Evolutionary conservation across 129 eudicot species (phyloP).

Genomic region (Centaurea solstitialis): DNA sequence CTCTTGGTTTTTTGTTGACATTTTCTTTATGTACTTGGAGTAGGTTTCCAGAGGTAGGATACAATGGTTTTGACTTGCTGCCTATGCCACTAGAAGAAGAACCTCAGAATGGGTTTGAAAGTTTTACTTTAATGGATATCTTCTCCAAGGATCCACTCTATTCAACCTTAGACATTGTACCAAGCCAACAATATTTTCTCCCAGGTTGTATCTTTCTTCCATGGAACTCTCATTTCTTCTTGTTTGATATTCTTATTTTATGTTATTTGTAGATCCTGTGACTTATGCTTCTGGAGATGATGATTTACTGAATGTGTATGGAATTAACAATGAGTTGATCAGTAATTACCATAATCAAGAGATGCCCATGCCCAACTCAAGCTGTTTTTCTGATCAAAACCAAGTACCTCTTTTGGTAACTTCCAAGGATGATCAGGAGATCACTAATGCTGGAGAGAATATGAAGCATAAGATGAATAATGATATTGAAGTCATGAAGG

Average conservation of each 20-base stretch:
- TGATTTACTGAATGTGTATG: constrained; percentile 23
- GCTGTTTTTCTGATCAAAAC: constrained; percentile 6
- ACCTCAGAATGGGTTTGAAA: constrained; percentile 28
- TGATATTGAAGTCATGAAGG: background rate
- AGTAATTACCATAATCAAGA: constrained; percentile 26
- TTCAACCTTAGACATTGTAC: constrained; percentile 40
- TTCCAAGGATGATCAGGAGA: background rate
- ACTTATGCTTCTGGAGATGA: background rate
- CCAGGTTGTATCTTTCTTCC: constrained; percentile 38
- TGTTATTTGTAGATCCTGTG: constrained; percentile 28
- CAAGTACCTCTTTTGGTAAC: background rate
- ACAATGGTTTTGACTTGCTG: constrained; percentile 10
- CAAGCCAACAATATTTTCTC: constrained; percentile 27
- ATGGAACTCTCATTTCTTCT: background rate
- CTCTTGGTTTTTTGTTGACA: background rate
- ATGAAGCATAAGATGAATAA: background rate
- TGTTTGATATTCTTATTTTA: background rate
- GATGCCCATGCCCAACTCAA: constrained; percentile 7
- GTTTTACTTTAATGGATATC: constrained; percentile 27
- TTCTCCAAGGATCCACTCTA: constrained; percentile 39
- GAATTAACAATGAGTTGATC: constrained; percentile 3
- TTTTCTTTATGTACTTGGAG: background rate
- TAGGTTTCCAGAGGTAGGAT: constrained; percentile 31
- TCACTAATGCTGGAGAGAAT: background rate
- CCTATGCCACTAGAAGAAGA: constrained; percentile 18